A percentile compares a stretch with the other conserved stretches of the same genome.
Conservation (phyloP, 495 filamentous ascomycete genomes). For the Neurospora sublineolata region DNA sequence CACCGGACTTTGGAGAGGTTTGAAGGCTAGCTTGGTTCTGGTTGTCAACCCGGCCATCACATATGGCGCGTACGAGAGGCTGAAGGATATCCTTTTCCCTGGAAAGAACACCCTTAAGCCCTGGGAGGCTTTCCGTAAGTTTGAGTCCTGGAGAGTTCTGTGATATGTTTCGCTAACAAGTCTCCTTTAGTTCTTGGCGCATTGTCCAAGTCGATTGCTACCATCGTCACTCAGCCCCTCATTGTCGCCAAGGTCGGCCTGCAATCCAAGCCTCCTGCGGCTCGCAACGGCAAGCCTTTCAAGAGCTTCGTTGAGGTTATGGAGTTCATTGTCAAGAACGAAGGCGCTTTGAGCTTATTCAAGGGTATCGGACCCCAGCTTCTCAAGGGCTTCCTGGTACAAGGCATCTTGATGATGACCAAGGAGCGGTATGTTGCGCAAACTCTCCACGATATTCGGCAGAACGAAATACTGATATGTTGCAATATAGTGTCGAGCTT, state of each 20-base stretch:
- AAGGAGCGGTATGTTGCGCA: constrained; percentile 73
- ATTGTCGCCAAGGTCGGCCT: constrained; percentile 97
- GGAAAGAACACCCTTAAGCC: constrained; percentile 66
- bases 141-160: not conserved
- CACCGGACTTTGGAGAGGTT: constrained; percentile 80
- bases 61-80: constrained; percentile 89
- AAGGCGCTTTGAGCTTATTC: constrained; percentile 73
- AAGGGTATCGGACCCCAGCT: constrained; percentile 96
- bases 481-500: constrained; percentile 63
- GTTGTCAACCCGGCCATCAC: constrained; percentile 97
- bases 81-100: constrained; percentile 69
- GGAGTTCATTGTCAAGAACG: constrained; percentile 79
- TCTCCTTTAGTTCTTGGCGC: constrained; percentile 66
- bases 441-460: not conserved
- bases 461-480: constrained; percentile 11
- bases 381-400: constrained; percentile 82
- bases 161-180: not conserved
- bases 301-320: constrained; percentile 94
- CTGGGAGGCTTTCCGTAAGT: constrained; percentile 85
- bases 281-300: constrained; percentile 80
- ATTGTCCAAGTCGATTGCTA: constrained; percentile 85
- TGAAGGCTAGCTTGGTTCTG: constrained; percentile 93
- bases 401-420: constrained; percentile 97
- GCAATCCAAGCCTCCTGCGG: constrained; percentile 81
- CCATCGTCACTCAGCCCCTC: constrained; percentile 84